Conservation (phyloP, 352 stramenopile species). For the Blastocystis sp. region DNA sequence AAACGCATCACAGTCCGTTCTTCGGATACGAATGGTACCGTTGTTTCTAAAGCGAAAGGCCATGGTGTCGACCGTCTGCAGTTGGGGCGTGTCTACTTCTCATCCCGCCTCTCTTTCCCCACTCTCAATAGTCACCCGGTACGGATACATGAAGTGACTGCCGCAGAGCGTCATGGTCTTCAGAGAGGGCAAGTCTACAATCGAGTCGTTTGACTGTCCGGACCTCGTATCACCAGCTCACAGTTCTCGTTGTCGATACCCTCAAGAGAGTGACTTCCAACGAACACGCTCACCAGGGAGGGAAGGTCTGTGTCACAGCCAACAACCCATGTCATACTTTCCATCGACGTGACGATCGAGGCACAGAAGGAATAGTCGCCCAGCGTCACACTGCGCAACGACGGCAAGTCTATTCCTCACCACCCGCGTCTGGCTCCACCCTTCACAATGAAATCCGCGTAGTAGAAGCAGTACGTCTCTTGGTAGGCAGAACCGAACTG, state of each 20-base stretch:
- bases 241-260: not conserved
- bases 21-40: not conserved
- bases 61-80: not conserved
- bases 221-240: not conserved
- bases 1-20: not conserved
- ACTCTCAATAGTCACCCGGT: not conserved
- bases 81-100: not conserved
- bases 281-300: not conserved
- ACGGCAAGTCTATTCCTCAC: not conserved
- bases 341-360: not conserved
- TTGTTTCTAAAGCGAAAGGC: not conserved
- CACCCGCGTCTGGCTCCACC: not conserved
- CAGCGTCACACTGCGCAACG: not conserved
- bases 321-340: not conserved
- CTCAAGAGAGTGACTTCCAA: not conserved
- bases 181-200: not conserved
- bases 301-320: not conserved
- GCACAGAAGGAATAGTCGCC: not conserved
- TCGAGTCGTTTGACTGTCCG: not conserved
- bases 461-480: not conserved
- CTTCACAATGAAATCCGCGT: not conserved
- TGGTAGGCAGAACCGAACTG: not conserved
- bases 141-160: not conserved
- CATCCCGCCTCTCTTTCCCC: not conserved
- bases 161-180: not conserved